Evolutionary conservation across 2,329 filamentous ascomycete species (phyloP).

Genomic region (Colletotrichum chlorophyti): DNA sequence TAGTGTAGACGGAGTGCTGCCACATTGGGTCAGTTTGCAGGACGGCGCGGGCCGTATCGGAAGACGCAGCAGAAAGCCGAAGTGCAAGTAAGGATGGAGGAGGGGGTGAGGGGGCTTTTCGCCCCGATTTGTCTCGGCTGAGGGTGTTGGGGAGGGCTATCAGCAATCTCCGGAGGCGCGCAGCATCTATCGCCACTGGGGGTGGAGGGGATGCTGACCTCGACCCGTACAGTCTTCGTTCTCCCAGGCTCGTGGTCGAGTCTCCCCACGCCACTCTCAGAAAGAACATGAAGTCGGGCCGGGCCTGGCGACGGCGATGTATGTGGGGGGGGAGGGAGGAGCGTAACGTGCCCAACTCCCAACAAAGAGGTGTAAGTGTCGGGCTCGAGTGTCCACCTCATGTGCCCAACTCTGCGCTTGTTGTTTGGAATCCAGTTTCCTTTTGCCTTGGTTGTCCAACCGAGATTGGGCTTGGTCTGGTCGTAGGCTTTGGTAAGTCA

Average conservation of each 20-base stretch:
- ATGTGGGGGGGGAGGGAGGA: neutral
- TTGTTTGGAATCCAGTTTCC: neutral
- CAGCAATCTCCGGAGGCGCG: neutral
- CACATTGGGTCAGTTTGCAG: neutral
- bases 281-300: neutral
- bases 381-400: neutral
- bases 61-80: no score
- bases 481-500: neutral
- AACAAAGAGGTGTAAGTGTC: no score
- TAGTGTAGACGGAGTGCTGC: no score
- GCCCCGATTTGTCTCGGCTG: no score
- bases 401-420: neutral
- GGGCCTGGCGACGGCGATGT: neutral
- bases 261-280: neutral
- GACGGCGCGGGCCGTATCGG: neutral
- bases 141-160: no score
- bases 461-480: neutral
- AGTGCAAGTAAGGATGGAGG: neutral
- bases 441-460: neutral
- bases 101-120: no score
- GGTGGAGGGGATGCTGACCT: neutral
- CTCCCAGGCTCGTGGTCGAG: neutral
- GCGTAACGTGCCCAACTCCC: no score
- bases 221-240: neutral
- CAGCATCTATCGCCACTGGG: neutral